Evolutionary conservation across 768 basidiomycete species (phyloP).

Genomic region (Trametes punicea): DNA sequence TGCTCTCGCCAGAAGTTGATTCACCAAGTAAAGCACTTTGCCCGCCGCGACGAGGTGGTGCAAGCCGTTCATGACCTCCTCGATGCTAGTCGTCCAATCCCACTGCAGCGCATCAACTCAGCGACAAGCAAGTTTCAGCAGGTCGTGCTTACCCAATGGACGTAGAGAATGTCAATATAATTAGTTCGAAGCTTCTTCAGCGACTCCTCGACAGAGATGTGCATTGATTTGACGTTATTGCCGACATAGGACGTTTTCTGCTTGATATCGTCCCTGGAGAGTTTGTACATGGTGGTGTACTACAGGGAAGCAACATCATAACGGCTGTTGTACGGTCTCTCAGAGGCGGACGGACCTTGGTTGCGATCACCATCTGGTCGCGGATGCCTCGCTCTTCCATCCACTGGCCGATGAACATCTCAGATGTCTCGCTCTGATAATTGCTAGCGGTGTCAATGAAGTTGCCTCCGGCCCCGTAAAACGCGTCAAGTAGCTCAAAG

Average conservation of each 20-base stretch:
- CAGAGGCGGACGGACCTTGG: slow-evolving; percentile 20
- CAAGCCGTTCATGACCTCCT: slow-evolving; percentile 41
- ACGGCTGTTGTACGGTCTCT: too few species aligned
- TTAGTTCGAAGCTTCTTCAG: slow-evolving; percentile 52
- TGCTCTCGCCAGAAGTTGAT: not conserved
- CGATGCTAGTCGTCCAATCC: slow-evolving; percentile 39
- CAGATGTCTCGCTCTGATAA: slow-evolving; percentile 36
- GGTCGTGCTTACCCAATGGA: slow-evolving; percentile 55
- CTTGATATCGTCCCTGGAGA: slow-evolving; percentile 16
- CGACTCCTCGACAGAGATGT: slow-evolving; percentile 33
- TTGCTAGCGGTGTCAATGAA: slow-evolving; percentile 37
- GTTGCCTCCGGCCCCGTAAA: slow-evolving; percentile 34
- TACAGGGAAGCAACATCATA: not conserved
- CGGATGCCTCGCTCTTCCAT: slow-evolving; percentile 35
- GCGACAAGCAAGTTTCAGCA: too few species aligned
- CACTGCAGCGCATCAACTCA: too few species aligned
- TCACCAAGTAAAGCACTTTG: slow-evolving; percentile 38
- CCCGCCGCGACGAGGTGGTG: slow-evolving; percentile 38
- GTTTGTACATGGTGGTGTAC: slow-evolving; percentile 29
- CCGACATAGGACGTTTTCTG: slow-evolving; percentile 40
- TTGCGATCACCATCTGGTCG: slow-evolving; percentile 36
- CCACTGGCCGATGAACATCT: slow-evolving; percentile 42
- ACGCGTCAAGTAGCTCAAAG: slow-evolving; percentile 40
- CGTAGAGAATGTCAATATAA: slow-evolving; percentile 56
- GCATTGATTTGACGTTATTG: slow-evolving; percentile 37